Conservation (phyloP, 768 basidiomycete species). For the Suillus fuscotomentosus region DNA sequence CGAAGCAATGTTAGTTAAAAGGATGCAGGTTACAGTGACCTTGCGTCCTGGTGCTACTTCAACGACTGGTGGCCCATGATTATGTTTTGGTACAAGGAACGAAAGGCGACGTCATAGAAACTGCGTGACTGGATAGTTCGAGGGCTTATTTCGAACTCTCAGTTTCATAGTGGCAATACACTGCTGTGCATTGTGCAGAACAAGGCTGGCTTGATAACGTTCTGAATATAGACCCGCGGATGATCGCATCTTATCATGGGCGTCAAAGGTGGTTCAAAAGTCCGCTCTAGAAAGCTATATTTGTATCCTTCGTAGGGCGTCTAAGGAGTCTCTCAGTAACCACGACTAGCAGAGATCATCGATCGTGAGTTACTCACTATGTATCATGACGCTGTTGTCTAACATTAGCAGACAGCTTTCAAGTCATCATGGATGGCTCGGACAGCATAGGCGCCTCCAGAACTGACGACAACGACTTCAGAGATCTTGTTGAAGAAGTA, state of each 20-base stretch:
- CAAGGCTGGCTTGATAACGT: background rate
- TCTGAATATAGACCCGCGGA: background rate
- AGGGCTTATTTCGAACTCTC: no score
- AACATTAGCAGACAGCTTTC: background rate
- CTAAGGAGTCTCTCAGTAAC: background rate
- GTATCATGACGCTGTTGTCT: background rate
- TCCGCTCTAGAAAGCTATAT: background rate
- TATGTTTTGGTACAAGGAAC: no score
- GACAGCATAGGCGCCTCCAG: background rate
- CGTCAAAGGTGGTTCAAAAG: background rate
- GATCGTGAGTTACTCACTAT: background rate
- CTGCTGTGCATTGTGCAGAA: background rate
- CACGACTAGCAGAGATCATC: background rate
- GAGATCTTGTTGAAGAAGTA: background rate
- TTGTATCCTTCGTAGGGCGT: background rate
- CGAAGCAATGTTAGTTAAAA: no score
- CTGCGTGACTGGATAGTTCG: no score
- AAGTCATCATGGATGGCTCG: background rate
- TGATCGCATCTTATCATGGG: background rate
- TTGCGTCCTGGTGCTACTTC: no score
- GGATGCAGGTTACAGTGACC: no score
- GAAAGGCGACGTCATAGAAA: no score
- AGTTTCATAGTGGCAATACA: background rate
- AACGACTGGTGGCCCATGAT: no score
- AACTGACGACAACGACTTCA: background rate